These are phyloP conservation scores for Penicillium salamii DNA, from an alignment of 495 filamentous ascomycete genomes.

Conservation along the genomic window DNA sequence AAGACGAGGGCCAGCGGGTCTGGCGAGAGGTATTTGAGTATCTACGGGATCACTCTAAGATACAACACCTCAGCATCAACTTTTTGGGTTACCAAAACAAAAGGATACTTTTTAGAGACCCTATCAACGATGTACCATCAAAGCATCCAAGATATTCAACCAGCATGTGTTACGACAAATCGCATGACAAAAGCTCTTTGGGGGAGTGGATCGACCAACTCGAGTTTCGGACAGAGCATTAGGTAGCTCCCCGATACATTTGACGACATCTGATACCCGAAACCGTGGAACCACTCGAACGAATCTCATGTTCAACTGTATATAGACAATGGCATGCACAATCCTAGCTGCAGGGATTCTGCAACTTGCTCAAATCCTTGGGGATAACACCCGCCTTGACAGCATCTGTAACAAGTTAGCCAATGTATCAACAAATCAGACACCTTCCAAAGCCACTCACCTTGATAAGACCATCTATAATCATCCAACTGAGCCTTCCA, in stretches of 20 bases:
- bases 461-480: constrained; percentile 58
- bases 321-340: too few species aligned
- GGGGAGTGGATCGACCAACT: constrained; percentile 3
- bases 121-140: background rate
- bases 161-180: background rate
- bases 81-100: background rate
- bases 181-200: background rate
- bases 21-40: background rate
- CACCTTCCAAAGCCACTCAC: constrained; percentile 11
- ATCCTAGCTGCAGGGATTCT: background rate
- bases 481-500: constrained; percentile 60
- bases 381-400: constrained; percentile 51
- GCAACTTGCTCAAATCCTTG: constrained; percentile 27
- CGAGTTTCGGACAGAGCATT: too few species aligned
- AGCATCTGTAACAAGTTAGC: constrained; percentile 24
- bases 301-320: too few species aligned
- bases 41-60: background rate
- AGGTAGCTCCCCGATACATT: too few species aligned
- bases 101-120: background rate
- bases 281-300: too few species aligned
- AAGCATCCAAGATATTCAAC: background rate
- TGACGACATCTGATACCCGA: too few species aligned
- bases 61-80: background rate
- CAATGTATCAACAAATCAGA: background rate
- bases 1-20: background rate